Evolutionary conservation across 345 rosid genomes (phyloP), one percentile per base, ranked within the genome.

Genomic region (Eucalyptus marginata): DNA sequence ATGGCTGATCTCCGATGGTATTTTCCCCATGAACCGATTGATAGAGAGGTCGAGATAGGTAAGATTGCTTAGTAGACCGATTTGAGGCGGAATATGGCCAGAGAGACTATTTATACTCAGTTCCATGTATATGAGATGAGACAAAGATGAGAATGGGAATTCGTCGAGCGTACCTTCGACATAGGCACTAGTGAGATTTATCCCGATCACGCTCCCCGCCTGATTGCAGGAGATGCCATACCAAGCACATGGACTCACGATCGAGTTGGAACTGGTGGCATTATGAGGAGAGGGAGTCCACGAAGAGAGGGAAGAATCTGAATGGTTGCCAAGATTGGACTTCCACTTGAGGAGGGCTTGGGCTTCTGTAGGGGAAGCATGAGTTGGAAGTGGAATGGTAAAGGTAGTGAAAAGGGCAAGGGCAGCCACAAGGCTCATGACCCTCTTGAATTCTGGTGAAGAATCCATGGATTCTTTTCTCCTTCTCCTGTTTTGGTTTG

Each of bases 321-420:
- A 86, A 64, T 87, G 88, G 87, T 86, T 86, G 16, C 33, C 20
- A 51, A 93, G 90, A 87, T 88, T 91, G 14, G 92, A 58, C 62
- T 83, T 90, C 85, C 25, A 93, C 87, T 6, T 40, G 54, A 6
- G 89, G 49, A 12, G 94, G 95, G 36, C 92, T 90, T 13, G 44
- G 15, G 17, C 94, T 36, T 22, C 85, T 49, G 4, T 3, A 5
- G 49, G 59, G 25, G 59, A 54, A 54, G 59, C 59, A 54, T 22
- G 5, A 54, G 59, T 11, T 20, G 27, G 59, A 54, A 54, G 59
- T 22, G 59, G 59, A 54, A 54, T 54, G 59, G 9, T n/a, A 24
- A 58, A 10, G n/a, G 13, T 24, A 10, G 64, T 58, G 64, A 10
- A 10, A 25, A 58, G 64, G 64, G 64, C n/a, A 9, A 58, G 64